Evolutionary conservation across 1,284 basidiomycete genomes (phyloP).

Genomic region (Caloboletus inedulis): DNA sequence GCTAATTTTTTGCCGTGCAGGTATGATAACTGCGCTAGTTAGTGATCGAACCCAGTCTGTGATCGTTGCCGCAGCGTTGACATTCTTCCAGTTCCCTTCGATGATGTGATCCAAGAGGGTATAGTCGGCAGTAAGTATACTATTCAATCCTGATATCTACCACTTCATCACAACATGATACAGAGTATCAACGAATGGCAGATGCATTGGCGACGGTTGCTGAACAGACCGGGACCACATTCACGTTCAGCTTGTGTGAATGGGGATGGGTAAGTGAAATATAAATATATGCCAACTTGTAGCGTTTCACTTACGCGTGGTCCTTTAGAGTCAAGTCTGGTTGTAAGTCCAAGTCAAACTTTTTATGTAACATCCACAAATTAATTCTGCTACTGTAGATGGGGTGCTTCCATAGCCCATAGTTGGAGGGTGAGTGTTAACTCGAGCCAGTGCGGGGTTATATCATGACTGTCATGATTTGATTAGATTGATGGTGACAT

Average conservation of each 20-base stretch:
- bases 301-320: constrained; percentile 2
- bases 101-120: constrained; percentile 48
- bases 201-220: constrained; percentile 47
- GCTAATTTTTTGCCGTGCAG: constrained; percentile 27
- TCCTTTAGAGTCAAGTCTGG: constrained; percentile 53
- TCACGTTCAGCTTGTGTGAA: constrained; percentile 53
- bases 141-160: neutral
- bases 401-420: constrained; percentile 41
- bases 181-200: constrained; percentile 53
- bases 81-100: constrained; percentile 42
- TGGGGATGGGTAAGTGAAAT: constrained; percentile 50
- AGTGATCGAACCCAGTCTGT: neutral
- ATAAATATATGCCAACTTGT: neutral
- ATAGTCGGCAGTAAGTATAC: constrained; percentile 51
- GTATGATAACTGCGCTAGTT: constrained; percentile 54
- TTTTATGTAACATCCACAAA: neutral
- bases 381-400: constrained; percentile 6
- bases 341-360: constrained; percentile 42
- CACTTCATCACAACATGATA: neutral
- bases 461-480: neutral
- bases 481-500: constrained; percentile 24
- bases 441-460: neutral
- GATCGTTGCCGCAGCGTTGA: constrained; percentile 7
- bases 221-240: constrained; percentile 41
- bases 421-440: constrained; percentile 43